Evolutionary conservation across 2,329 filamentous ascomycete species (phyloP).

Genomic region (Microcyclospora pomicola): DNA sequence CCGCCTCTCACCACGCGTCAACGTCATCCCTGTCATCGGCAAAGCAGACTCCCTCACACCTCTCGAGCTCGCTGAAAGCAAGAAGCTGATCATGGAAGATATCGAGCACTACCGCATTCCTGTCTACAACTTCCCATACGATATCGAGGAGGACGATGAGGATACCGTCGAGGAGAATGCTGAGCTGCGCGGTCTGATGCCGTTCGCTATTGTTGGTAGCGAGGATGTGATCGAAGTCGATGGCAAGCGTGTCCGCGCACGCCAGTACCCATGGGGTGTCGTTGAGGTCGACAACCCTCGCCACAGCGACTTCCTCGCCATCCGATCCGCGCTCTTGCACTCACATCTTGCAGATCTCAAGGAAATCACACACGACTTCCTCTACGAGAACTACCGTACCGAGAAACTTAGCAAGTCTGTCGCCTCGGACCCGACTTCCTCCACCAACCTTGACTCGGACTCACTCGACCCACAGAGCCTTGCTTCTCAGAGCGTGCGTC

Average conservation of each 20-base stretch:
- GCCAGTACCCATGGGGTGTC: conserved; percentile 98
- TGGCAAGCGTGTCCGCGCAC: conserved; percentile 72
- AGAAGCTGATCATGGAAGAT: conserved; percentile 99
- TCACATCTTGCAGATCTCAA: conserved; percentile 96
- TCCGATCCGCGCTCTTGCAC: conserved; percentile 90
- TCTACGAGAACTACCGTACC: conserved; percentile 99
- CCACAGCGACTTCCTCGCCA: conserved; percentile 95
- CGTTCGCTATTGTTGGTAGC: conserved; percentile 95
- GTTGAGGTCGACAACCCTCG: conserved; percentile 98
- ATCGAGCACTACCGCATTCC: conserved; percentile 99
- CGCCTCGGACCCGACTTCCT: conserved; percentile 58
- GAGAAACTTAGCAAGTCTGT: conserved; percentile 99
- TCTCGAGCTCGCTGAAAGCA: conserved; percentile 91
- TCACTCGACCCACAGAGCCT: conserved; percentile 98
- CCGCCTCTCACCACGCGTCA: conserved; percentile 92
- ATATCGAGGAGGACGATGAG: conserved; percentile 98
- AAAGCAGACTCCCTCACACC: conserved; percentile 96
- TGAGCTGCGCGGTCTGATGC: conserved; percentile 93
- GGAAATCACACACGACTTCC: conserved; percentile 99
- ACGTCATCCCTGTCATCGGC: conserved; percentile 97
- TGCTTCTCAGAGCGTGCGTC: conserved; percentile 88
- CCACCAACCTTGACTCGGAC: conserved; percentile 11
- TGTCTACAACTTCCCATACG: conserved; percentile 99
- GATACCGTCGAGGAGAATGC: conserved; percentile 99
- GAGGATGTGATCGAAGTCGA: conserved; percentile 92